phyloP scores from a whole-genome alignment of 78 protist genomes.

The Anaeramoeba flamelloides region DNA sequence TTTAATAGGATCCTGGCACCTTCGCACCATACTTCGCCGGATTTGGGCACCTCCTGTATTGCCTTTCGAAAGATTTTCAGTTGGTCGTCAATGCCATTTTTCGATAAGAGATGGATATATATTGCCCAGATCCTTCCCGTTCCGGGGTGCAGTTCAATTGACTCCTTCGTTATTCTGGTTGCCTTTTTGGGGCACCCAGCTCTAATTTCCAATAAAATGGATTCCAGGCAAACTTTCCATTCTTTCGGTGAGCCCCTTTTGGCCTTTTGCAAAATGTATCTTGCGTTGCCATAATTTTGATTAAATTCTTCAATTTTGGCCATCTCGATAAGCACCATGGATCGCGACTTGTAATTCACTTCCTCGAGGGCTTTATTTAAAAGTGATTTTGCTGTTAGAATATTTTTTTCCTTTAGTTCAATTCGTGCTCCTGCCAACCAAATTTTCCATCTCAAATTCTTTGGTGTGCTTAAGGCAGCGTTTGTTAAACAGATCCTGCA shows the following conservation, averaged over 20 bases:
- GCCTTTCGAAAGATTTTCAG: conserved; percentile 28
- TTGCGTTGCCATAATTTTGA: conserved; percentile 31
- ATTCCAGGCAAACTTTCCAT: conserved; percentile 67
- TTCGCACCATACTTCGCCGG: conserved; percentile 87
- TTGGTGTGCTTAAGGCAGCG: conserved; percentile 46
- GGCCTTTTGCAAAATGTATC: conserved; percentile 19
- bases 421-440: conserved; percentile 44
- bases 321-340: conserved; percentile 54
- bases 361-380: conserved; percentile 51
- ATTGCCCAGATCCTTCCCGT: conserved; percentile 78
- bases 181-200: conserved; percentile 39
- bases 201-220: conserved; percentile 53
- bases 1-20: conserved; percentile 65
- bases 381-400: conserved; percentile 30
- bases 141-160: conserved; percentile 43
- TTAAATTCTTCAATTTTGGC: conserved; percentile 55
- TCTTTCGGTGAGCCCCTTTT: conserved; percentile 25
- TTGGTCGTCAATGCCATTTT: conserved; percentile 31
- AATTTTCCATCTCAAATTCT: conserved; percentile 33
- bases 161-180: conserved; percentile 29
- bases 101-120: conserved; percentile 50
- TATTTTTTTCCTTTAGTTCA: conserved; percentile 26
- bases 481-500: conserved; percentile 40
- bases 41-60: conserved; percentile 54
- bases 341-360: conserved; percentile 48